phyloP scores from a whole-genome alignment of 768 basidiomycete genomes.

The Russula olivacea region DNA sequence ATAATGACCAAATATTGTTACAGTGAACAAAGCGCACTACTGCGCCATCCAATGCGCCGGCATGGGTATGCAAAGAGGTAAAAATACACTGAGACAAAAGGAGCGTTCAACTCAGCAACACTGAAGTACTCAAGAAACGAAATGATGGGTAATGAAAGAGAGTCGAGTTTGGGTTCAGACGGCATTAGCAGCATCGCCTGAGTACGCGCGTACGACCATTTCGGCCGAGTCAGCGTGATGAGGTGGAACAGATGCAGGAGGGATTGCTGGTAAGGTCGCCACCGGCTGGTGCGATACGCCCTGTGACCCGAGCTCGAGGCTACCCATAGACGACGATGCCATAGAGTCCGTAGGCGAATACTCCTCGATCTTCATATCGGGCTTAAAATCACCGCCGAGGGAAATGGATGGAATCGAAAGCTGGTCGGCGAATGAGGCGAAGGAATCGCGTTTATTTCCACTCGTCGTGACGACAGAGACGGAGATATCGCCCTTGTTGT shows the following conservation, averaged over 20 bases:
- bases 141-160: no score
- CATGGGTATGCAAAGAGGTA: slow-evolving; percentile 10
- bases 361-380: slow-evolving; percentile 12
- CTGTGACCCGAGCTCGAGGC: not conserved
- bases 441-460: slow-evolving; percentile 10
- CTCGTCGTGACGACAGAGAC: slow-evolving; percentile 8
- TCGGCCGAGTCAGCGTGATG: not conserved
- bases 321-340: slow-evolving; percentile 2
- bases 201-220: not conserved
- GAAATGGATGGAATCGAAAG: slow-evolving; percentile 23
- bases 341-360: slow-evolving; percentile 9
- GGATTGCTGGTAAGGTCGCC: not conserved
- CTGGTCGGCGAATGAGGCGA: slow-evolving; percentile 8
- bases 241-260: not conserved
- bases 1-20: slow-evolving; percentile 9
- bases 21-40: not conserved
- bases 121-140: not conserved
- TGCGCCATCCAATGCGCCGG: not conserved
- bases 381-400: not conserved
- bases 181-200: not conserved
- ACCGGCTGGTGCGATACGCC: not conserved
- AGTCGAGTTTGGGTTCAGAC: slow-evolving; percentile 5
- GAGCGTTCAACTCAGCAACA: not conserved
- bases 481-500: slow-evolving; percentile 2
- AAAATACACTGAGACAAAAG: slow-evolving; percentile 5